Conservation (phyloP, 1,284 basidiomycete genomes). For the Chondrostereum purpureum region DNA sequence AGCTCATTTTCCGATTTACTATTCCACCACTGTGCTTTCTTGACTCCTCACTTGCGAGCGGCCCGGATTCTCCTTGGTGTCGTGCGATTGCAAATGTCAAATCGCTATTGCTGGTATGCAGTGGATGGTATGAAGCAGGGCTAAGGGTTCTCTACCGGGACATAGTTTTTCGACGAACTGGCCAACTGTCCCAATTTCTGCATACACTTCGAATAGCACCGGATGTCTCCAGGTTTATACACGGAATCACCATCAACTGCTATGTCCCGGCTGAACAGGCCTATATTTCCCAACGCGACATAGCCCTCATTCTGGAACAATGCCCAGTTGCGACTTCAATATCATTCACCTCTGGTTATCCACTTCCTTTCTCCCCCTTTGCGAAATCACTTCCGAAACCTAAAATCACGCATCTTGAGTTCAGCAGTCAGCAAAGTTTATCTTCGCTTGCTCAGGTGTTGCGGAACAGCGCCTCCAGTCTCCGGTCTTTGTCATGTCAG, state of each 20-base stretch:
- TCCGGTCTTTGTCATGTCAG: background rate
- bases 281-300: background rate
- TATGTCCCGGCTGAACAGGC: background rate
- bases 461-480: background rate
- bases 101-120: background rate
- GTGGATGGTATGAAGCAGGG: background rate
- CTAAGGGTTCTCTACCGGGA: background rate
- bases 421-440: background rate
- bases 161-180: background rate
- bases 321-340: background rate
- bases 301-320: background rate
- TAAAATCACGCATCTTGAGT: background rate
- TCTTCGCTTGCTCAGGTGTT: background rate
- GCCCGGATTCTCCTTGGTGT: background rate
- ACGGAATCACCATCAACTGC: background rate
- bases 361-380: background rate
- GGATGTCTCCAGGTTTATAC: background rate
- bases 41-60: background rate
- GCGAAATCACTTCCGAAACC: background rate
- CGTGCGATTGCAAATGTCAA: background rate
- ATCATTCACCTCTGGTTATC: background rate
- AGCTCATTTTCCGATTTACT: background rate
- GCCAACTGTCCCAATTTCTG: background rate
- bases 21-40: background rate
- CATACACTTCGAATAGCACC: background rate